Conservation (phyloP, 345 rosid species). For the Triadica sebifera region DNA sequence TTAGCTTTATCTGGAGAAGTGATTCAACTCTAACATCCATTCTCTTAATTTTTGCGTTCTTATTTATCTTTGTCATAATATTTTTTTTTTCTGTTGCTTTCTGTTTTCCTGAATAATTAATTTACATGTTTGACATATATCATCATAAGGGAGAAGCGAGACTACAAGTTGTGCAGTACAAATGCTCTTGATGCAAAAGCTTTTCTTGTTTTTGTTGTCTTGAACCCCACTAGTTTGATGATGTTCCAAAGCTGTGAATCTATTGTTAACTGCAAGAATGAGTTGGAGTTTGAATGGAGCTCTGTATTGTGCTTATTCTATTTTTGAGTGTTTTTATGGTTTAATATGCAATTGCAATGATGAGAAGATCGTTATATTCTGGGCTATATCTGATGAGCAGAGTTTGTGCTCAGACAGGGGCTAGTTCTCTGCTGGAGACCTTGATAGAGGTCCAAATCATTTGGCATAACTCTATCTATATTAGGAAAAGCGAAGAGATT, state of each 20-base stretch:
- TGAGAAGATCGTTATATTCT: neutral
- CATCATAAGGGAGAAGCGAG: neutral
- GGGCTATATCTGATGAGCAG: neutral
- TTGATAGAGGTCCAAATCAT: neutral
- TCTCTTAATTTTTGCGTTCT: neutral
- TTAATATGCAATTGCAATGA: neutral
- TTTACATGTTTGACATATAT: neutral
- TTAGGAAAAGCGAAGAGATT: neutral
- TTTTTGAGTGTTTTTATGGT: neutral
- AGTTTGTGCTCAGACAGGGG: neutral
- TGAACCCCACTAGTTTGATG: neutral
- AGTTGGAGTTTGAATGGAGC: neutral
- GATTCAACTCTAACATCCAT: neutral
- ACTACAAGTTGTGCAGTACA: neutral
- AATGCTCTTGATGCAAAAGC: neutral
- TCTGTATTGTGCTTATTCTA: neutral
- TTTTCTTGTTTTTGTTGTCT: neutral
- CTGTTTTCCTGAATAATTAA: neutral
- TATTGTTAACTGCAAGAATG: neutral
- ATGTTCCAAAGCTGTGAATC: neutral
- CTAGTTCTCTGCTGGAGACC: neutral
- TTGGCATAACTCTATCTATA: neutral
- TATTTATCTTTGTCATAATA: neutral
- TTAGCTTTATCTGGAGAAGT: neutral
- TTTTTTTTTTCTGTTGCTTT: neutral